These are phyloP conservation scores for Circinella minor DNA, from an alignment of 371 early-diverging fungal species.

Conservation along the genomic window DNA sequence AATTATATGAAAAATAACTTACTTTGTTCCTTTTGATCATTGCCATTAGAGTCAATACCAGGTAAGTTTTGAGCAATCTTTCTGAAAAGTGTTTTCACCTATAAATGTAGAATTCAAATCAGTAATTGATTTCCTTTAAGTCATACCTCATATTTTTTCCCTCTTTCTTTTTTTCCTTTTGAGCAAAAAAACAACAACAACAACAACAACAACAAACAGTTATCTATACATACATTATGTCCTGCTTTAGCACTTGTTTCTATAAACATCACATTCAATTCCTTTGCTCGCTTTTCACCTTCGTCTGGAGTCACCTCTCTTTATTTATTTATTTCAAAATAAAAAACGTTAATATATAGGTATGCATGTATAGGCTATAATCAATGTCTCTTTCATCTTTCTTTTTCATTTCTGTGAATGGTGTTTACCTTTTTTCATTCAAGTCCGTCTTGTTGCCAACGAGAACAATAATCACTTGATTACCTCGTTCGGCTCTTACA, in stretches of 20 bases:
- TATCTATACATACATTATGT: conserved; percentile 69
- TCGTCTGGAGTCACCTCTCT: conserved; percentile 94
- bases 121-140: background rate
- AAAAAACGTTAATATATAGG: background rate
- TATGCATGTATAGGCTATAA: background rate
- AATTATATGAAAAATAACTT: conserved; percentile 8
- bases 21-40: conserved; percentile 45
- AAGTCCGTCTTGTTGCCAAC: conserved; percentile 99
- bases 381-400: background rate
- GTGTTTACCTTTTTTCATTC: conserved; percentile 79
- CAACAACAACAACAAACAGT: no score
- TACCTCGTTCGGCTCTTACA: conserved; percentile 97
- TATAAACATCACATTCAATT: conserved; percentile 94
- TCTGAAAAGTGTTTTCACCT: conserved; percentile 90
- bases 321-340: background rate
- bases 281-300: conserved; percentile 94
- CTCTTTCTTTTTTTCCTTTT: no score
- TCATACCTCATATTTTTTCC: no score
- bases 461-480: conserved; percentile 98
- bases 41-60: conserved; percentile 72
- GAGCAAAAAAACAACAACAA: no score
- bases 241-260: conserved; percentile 98
- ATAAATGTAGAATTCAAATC: background rate
- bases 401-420: background rate
- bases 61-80: conserved; percentile 97